Conservation (phyloP, 108 stramenopile genomes). For the Mediolabrus comicus region DNA sequence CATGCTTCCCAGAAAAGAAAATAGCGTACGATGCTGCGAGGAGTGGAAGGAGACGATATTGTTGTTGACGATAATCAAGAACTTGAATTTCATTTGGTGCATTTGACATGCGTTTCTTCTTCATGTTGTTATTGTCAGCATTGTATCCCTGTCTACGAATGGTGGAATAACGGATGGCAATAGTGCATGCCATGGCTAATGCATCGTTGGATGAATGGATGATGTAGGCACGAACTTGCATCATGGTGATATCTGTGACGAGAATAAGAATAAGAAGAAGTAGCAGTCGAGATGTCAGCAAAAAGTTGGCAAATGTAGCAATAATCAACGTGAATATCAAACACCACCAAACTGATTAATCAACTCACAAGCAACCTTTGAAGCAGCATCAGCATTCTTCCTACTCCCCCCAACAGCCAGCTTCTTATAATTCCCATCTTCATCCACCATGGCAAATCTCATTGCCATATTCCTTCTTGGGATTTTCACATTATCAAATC, state of each 20-base stretch:
- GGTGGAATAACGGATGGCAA: conserved; percentile 89
- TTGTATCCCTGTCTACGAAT: conserved; percentile 91
- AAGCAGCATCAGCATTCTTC: conserved; percentile 62
- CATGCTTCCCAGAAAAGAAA: conserved; percentile 82
- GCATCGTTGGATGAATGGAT: conserved; percentile 60
- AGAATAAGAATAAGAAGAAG: background rate
- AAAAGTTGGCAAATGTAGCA: background rate
- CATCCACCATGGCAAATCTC: conserved; percentile 80
- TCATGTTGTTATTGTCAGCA: conserved; percentile 35
- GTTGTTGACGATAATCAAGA: conserved; percentile 94
- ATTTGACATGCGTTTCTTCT: conserved; percentile 24
- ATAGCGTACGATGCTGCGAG: conserved; percentile 89
- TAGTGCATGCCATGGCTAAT: conserved; percentile 87
- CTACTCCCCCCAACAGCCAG: conserved; percentile 29
- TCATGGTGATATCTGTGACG: conserved; percentile 90
- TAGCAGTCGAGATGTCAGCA: background rate
- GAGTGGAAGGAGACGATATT: conserved; percentile 90
- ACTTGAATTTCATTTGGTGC: conserved; percentile 72
- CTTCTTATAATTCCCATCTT: conserved; percentile 66
- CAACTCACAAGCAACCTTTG: conserved; percentile 59
- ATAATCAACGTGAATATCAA: background rate
- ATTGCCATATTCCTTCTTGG: conserved; percentile 94
- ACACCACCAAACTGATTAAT: background rate
- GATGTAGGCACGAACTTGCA: conserved; percentile 93
- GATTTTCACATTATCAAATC: conserved; percentile 80